Base-by-base conservation (phyloP, 192 early-diverging fungal species). In the Coemansia sp. region DNA sequence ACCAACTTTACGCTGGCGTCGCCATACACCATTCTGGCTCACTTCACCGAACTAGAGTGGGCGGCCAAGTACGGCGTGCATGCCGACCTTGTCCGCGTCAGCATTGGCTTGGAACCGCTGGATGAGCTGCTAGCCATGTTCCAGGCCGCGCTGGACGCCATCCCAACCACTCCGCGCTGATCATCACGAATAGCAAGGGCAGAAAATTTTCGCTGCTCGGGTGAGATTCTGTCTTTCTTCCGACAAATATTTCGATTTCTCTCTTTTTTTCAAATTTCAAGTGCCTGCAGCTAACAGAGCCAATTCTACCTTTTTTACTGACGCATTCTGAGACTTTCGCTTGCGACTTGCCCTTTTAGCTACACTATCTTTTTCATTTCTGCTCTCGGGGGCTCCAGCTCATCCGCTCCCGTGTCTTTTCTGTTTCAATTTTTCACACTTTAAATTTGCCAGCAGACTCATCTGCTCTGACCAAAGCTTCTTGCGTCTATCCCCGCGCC, bases 1-100 rank as follows among this genome's bases (percentile, higher is more conserved):
- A 98, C 96, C 28, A 98, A 95, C 83, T 98, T 98, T 62, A 98
- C 96, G 16, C 83, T 98, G 52, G 92, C 88, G 3, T 92, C 91
- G 62, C 95, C 96, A 2, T 98, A 98, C 69, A 94, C 95, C 0
- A 92, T 98, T 20, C 68, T 98, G n/a, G 96, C 94, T 9, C 96
- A 98, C 72, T 98, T 92, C 75, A 79, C 78, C 28, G 96, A 98
- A 76, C 79, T 97, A 14, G 95, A 97, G 26, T 98, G 96, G 96
- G 96, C 94, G 16, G 85, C 82, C 2, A 69, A 85, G 59, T 97
- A 72, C 73, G 92, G 92, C 34, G 94, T 98, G 43, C 70, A 76
- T 6, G 73, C 86, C 10, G 71, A 90, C 47, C 75, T 98, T 20
- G 80, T 98, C 59, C 86, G 96, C 38, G 86, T 96, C 28, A 94